phyloP scores from a whole-genome alignment of 2,329 filamentous ascomycete genomes.

The Kalaharituber pfeilii region DNA sequence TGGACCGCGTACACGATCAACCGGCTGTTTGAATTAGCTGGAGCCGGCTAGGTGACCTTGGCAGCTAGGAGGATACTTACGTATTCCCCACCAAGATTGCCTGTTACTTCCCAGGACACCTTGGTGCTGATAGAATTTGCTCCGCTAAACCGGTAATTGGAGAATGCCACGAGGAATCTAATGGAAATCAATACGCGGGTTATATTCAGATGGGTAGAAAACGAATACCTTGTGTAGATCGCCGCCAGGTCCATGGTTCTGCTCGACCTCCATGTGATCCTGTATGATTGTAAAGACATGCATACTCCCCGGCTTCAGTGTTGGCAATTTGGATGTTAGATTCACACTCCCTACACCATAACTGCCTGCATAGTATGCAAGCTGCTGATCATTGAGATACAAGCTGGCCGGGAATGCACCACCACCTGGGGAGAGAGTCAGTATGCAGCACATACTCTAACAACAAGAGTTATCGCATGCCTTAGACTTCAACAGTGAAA shows the following conservation, averaged over 20 bases:
- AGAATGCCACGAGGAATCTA: background rate
- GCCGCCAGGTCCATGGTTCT: background rate
- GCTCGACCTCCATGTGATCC: background rate
- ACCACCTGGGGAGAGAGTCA: background rate
- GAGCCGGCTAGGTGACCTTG: too few species aligned
- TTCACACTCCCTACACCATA: too few species aligned
- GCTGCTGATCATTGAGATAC: background rate
- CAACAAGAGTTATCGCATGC: background rate
- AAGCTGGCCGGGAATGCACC: background rate
- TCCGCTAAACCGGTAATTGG: background rate
- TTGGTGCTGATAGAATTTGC: background rate
- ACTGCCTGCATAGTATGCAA: background rate
- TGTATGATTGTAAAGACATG: background rate
- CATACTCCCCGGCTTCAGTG: background rate
- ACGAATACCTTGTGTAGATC: background rate
- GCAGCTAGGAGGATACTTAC: too few species aligned
- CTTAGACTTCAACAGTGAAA: background rate
- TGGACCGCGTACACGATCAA: background rate
- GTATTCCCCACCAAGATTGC: background rate
- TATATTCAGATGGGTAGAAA: background rate
- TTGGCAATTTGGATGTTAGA: background rate
- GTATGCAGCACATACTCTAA: too few species aligned
- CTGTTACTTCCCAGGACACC: background rate
- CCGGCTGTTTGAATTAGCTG: background rate
- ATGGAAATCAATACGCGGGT: background rate